These are phyloP conservation scores for Wickerhamomyces pijperi DNA, from an alignment of 805 yeast genomes.

Conservation along the genomic window DNA sequence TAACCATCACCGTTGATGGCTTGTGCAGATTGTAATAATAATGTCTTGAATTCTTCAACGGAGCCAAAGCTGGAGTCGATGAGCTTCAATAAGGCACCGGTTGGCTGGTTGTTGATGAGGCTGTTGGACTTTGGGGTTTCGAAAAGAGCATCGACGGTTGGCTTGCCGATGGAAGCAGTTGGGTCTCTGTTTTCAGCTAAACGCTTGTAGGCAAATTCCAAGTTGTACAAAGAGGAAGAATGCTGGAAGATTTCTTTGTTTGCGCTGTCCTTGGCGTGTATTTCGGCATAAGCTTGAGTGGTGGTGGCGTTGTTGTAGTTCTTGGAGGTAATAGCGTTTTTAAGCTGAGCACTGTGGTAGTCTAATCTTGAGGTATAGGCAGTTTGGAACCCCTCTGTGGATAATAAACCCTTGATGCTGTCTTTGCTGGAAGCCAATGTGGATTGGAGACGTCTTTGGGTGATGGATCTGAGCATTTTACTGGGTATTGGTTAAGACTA, in stretches of 20 bases:
- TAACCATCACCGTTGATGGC: conserved; percentile 81
- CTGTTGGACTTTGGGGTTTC: conserved; percentile 31
- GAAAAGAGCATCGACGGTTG: conserved; percentile 23
- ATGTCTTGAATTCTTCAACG: conserved; percentile 59
- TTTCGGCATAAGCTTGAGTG: conserved; percentile 13
- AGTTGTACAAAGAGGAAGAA: conserved; percentile 28
- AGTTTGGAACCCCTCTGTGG: conserved; percentile 34
- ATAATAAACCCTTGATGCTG: conserved; percentile 40
- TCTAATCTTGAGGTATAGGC: conserved; percentile 39
- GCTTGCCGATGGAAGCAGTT: conserved; percentile 3
- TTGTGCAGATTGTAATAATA: conserved; percentile 56
- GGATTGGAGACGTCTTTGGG: conserved; percentile 4
- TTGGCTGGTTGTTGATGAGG: conserved; percentile 20
- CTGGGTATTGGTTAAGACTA: not conserved
- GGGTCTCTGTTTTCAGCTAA: conserved; percentile 19
- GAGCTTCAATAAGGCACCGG: conserved; percentile 19
- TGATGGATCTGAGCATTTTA: not conserved
- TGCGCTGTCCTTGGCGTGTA: conserved; percentile 18
- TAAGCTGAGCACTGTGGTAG: conserved; percentile 25
- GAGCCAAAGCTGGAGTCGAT: conserved; percentile 62
- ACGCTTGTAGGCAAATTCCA: conserved; percentile 25
- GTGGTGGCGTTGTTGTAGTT: conserved; percentile 13
- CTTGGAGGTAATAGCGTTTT: conserved; percentile 20
- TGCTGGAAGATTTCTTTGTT: conserved; percentile 24
- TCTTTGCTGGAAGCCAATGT: conserved; percentile 11